phyloP scores from a whole-genome alignment of 2,329 filamentous ascomycete genomes.

The Ophiostoma montium region DNA sequence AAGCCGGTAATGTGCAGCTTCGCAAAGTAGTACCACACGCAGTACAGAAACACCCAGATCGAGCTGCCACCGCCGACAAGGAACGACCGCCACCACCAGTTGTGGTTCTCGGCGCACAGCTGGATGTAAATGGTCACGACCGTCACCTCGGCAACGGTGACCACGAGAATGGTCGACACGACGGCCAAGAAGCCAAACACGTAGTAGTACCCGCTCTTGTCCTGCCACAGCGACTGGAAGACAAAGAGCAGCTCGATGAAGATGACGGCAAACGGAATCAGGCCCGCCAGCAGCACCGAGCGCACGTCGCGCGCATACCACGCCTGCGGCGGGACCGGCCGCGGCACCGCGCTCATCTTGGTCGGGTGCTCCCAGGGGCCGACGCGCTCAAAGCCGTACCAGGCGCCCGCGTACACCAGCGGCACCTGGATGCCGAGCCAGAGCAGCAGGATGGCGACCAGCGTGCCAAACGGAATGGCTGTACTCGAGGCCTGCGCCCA shows the following conservation, averaged over 20 bases:
- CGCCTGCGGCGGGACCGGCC: conserved; percentile 58
- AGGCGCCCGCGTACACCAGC: conserved; percentile 67
- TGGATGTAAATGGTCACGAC: conserved; percentile 72
- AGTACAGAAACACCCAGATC: conserved; percentile 72
- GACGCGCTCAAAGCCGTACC: conserved; percentile 56
- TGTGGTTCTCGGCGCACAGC: conserved; percentile 72
- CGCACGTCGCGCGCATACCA: conserved; percentile 59
- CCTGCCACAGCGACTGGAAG: conserved; percentile 66
- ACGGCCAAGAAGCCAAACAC: conserved; percentile 75
- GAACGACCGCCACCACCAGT: conserved; percentile 91
- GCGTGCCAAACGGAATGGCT: conserved; percentile 68
- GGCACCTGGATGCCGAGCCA: conserved; percentile 82
- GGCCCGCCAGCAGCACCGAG: conserved; percentile 55
- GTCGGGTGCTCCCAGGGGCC: conserved; percentile 69
- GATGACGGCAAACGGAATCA: conserved; percentile 61
- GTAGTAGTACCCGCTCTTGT: conserved; percentile 86
- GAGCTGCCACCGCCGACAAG: conserved; percentile 62
- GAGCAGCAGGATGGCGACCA: conserved; percentile 56
- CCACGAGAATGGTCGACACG: conserved; percentile 54
- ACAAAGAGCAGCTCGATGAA: conserved; percentile 18
- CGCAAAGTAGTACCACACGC: conserved; percentile 69
- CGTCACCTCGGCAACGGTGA: conserved; percentile 71
- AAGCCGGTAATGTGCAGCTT: conserved; percentile 72
- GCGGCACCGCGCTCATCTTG: conserved; percentile 55
- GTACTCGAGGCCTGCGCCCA: conserved; percentile 85